These are phyloP conservation scores for Pelargonium fulgidum DNA, from an alignment of 441 rosid genomes.

Conservation along the genomic window DNA sequence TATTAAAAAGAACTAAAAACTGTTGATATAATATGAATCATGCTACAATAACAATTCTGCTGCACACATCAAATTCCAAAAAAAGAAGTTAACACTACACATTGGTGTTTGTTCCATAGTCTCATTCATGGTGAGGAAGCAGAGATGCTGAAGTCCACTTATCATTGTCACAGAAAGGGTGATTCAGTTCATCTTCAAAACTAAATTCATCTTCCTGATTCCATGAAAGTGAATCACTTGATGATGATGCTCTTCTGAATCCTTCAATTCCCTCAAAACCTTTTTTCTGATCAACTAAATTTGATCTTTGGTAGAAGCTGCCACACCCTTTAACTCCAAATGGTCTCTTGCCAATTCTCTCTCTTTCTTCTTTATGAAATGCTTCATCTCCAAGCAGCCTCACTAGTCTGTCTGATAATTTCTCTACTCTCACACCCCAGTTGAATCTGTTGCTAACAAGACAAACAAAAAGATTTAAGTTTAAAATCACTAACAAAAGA, in stretches of 20 bases:
- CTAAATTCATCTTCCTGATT: not conserved
- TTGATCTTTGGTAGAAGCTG: not conserved
- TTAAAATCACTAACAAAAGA: too few relatives aligned
- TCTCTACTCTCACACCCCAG: not conserved
- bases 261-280: not conserved
- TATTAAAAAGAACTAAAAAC: too few relatives aligned
- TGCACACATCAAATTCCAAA: too few relatives aligned
- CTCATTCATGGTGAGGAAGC: not conserved
- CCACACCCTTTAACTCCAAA: not conserved
- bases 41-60: too few relatives aligned
- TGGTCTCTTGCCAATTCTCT: not conserved
- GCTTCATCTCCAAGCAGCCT: not conserved
- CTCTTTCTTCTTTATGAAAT: not conserved
- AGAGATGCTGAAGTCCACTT: not conserved
- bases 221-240: not conserved
- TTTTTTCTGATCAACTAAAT: not conserved
- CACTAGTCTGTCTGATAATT: not conserved
- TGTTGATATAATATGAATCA: too few relatives aligned
- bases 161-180: not conserved
- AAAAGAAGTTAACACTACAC: not conserved
- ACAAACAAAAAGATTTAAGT: not conserved
- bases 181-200: not conserved
- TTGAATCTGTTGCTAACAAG: not conserved
- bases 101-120: not conserved
- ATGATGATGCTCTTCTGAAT: not conserved